phyloP scores from a whole-genome alignment of 768 basidiomycete genomes.

The Cystofilobasidium bisporidii region DNA sequence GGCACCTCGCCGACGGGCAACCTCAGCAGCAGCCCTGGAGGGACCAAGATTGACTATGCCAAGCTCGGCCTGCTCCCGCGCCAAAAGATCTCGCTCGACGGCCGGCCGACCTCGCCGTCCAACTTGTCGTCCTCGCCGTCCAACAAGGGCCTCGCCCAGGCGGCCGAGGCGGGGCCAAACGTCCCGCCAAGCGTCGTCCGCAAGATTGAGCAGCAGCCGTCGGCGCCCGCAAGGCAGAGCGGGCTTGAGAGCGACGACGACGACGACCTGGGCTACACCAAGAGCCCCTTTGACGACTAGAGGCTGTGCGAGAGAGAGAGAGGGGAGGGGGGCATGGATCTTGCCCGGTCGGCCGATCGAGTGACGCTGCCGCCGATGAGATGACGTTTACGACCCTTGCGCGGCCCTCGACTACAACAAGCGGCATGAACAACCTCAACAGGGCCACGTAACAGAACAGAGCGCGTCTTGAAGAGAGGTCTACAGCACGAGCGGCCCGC shows the following conservation, averaged over 20 bases:
- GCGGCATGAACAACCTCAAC: too few species aligned
- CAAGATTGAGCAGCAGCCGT: constrained; percentile 1
- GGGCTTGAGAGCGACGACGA: constrained; percentile 19
- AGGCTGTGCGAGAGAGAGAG: too few species aligned
- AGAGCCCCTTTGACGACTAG: constrained; percentile 20
- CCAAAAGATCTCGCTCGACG: constrained; percentile 27
- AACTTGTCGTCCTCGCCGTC: constrained; percentile 1
- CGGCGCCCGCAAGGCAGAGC: neutral
- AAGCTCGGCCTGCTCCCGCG: constrained; percentile 25
- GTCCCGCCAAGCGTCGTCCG: neutral
- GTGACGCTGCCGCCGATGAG: too few species aligned
- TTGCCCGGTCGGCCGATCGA: too few species aligned
- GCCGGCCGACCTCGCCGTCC: constrained; percentile 7
- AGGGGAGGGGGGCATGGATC: too few species aligned
- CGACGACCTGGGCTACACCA: constrained; percentile 21
- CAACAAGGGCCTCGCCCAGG: too few species aligned
- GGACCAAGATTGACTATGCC: constrained; percentile 22
- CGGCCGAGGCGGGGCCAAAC: neutral
- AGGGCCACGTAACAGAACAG: too few species aligned
- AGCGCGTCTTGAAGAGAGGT: too few species aligned
- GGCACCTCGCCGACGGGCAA: constrained; percentile 9
- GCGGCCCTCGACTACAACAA: too few species aligned
- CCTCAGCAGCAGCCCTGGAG: constrained; percentile 11
- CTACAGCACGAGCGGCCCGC: constrained; percentile 4
- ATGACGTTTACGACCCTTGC: too few species aligned